Evolutionary conservation across 116 monocot species (phyloP), one percentile per base, ranked within the genome.

Genomic region (Dioscorea cayenensis): DNA sequence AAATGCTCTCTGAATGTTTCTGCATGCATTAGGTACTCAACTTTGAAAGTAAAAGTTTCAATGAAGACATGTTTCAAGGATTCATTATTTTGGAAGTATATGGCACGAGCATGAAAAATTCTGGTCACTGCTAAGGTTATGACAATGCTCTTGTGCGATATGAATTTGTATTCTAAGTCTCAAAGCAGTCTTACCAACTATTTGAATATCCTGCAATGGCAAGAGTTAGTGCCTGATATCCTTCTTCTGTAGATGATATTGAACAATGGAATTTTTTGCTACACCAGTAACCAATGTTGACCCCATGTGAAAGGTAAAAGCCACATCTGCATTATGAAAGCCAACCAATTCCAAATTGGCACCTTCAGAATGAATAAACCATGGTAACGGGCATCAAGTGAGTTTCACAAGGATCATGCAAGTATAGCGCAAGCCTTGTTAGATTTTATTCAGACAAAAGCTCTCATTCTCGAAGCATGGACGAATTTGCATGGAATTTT

Each of bases 241-340:
- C 81, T 77, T 81, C 85, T 76, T 82, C 88, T 76, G 85, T 84
- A 66, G 85, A 84, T 84, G 85, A 84, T 58, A 83, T 68, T 79
- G 80, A 80, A 66, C 80, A 78, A 79, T 74, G 76, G 76, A 82
- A 67, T 70, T 75, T 75, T 71, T 88, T 86, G 86, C 71, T 85
- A 87, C 87, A 91, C 82, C 90, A 77, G 77, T 81, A 85, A 83
- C 77, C 78, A 83, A 76, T 85, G 86, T 68, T 79, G 86, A 86
- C 65, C 79, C 73, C 77, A 78, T 65, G 81, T 78, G 76, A 70
- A 84, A 75, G 69, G 84, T 73, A 72, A 78, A 55, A 82, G 88
- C 88, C 75, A 80, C 61, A 97, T 97, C 97, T 99, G 93, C 97
- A 99, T 77, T 88, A 77, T 78, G 90, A 90, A 90, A 93, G 77